phyloP scores from a whole-genome alignment of 306 rosid genomes.

The Acacia acuminata region DNA sequence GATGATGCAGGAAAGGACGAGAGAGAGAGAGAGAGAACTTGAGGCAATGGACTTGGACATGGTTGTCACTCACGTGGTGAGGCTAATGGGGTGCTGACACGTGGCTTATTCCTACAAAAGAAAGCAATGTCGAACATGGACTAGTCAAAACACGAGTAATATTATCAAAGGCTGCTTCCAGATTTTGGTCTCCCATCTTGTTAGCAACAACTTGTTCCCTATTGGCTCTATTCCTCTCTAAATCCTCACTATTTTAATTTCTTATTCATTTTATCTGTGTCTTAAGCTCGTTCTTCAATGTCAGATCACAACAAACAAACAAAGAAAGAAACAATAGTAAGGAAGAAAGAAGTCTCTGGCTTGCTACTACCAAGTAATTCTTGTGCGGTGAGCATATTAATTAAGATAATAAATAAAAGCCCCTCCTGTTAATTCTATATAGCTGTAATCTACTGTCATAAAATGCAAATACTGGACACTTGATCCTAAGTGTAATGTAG shows the following conservation, averaged over 20 bases:
- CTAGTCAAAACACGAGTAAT: slow-evolving; percentile 43
- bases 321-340: not conserved
- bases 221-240: slow-evolving; percentile 30
- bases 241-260: not conserved
- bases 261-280: not conserved
- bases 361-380: not conserved
- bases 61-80: slow-evolving; percentile 61
- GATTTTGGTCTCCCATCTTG: slow-evolving; percentile 44
- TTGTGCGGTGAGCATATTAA: not conserved
- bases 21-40: slow-evolving; percentile 2
- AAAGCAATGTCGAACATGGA: slow-evolving; percentile 31
- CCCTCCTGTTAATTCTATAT: not conserved
- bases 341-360: not conserved
- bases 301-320: slow-evolving; percentile 29
- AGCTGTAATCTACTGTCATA: not conserved
- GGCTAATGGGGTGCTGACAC: slow-evolving; percentile 49
- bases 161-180: slow-evolving; percentile 19
- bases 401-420: not conserved
- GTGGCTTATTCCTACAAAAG: slow-evolving; percentile 37
- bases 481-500: not conserved
- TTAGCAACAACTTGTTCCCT: slow-evolving; percentile 29
- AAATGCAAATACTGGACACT: not conserved
- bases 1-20: slow-evolving; percentile 9
- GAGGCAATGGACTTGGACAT: slow-evolving; percentile 27
- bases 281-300: slow-evolving; percentile 34